phyloP scores from a whole-genome alignment of 805 yeast genomes.

The Myxozyma vanderwaltii region DNA sequence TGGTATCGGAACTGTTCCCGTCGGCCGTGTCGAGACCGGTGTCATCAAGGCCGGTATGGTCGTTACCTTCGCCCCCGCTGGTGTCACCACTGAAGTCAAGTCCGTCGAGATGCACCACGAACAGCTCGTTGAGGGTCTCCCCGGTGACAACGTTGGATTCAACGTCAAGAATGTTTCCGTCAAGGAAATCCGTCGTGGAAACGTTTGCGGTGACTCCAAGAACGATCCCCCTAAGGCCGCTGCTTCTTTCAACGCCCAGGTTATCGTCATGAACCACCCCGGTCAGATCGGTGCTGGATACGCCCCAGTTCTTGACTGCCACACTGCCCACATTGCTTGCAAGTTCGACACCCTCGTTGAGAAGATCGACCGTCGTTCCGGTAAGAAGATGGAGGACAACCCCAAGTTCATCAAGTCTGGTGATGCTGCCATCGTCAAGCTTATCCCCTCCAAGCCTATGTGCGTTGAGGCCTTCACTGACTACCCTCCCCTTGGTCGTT shows the following conservation, averaged over 20 bases:
- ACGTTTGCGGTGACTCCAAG: slow-evolving; percentile 89
- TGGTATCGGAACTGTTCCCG: slow-evolving; percentile 90
- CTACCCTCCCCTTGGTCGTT: slow-evolving; percentile 97
- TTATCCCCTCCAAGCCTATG: slow-evolving; percentile 87
- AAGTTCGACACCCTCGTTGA: slow-evolving; percentile 75
- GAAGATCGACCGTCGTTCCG: slow-evolving; percentile 91
- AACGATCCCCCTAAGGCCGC: slow-evolving; percentile 82
- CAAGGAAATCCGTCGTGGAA: slow-evolving; percentile 89
- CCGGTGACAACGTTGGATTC: slow-evolving; percentile 92
- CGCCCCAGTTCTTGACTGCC: slow-evolving; percentile 90
- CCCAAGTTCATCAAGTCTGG: slow-evolving; percentile 96
- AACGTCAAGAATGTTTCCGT: slow-evolving; percentile 89
- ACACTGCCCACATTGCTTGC: slow-evolving; percentile 93
- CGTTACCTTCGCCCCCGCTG: slow-evolving; percentile 86
- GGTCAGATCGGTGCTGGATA: slow-evolving; percentile 90
- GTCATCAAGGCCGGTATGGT: slow-evolving; percentile 88
- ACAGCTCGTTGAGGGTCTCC: slow-evolving; percentile 73
- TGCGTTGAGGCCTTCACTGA: slow-evolving; percentile 93
- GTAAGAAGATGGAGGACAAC: slow-evolving; percentile 83
- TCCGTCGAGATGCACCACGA: slow-evolving; percentile 89
- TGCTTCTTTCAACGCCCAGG: slow-evolving; percentile 82
- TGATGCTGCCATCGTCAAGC: slow-evolving; percentile 91
- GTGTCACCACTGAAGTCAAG: slow-evolving; percentile 87
- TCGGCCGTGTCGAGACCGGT: slow-evolving; percentile 94
- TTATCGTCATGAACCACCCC: slow-evolving; percentile 86